Conservation (phyloP, 148 eudicot species). For the Rhododendron simsii region DNA sequence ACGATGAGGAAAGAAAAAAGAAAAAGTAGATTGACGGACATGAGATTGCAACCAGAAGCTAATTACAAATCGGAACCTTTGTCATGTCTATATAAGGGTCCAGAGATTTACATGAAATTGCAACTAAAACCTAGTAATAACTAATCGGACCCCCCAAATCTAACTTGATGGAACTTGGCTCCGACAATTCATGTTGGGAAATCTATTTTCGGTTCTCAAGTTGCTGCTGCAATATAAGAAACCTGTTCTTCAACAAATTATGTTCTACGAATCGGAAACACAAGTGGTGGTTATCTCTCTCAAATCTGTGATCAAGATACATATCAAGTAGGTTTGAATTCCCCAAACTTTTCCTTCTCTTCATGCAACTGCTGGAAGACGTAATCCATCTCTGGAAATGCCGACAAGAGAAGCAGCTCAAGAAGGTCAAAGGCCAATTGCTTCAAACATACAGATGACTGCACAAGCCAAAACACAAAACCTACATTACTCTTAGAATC, state of each 20-base stretch:
- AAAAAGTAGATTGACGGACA: no score
- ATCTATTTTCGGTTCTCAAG: neutral
- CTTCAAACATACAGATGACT: constrained; percentile 89
- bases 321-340: constrained; percentile 29
- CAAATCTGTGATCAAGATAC: neutral
- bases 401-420: constrained; percentile 68
- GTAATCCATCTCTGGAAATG: constrained; percentile 77
- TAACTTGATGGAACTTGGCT: neutral
- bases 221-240: neutral
- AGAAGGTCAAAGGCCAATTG: constrained; percentile 73
- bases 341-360: constrained; percentile 73
- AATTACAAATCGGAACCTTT: neutral
- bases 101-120: neutral
- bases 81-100: neutral
- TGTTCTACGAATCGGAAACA: neutral
- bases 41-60: neutral
- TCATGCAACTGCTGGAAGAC: constrained; percentile 62
- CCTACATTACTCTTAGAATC: neutral
- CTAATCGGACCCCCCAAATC: neutral
- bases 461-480: constrained; percentile 23
- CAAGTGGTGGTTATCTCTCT: neutral
- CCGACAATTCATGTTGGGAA: neutral
- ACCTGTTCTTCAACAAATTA: neutral
- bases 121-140: neutral
- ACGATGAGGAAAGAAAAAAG: no score